These are phyloP conservation scores for Phytopythium cucurbitacearum DNA, from an alignment of 352 stramenopile species.

Conservation along the genomic window DNA sequence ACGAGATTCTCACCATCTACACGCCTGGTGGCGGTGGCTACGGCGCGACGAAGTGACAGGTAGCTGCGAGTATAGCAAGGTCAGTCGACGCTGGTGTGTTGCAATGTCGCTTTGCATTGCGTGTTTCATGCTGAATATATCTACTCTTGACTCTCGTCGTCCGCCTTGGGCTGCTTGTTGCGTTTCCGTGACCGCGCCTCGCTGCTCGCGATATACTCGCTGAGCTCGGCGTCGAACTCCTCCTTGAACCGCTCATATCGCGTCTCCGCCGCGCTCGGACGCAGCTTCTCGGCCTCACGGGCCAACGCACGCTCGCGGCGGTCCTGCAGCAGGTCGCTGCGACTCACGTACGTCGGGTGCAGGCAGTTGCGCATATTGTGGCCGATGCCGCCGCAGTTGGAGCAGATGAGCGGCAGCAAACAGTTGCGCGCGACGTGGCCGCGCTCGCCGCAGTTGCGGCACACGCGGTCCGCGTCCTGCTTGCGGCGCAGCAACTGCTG, in stretches of 20 bases:
- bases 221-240: slow-evolving; percentile 58
- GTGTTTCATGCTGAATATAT: no score
- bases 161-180: neutral
- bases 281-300: slow-evolving; percentile 7
- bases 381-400: slow-evolving; percentile 69
- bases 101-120: no score
- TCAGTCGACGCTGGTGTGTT: slow-evolving; percentile 1
- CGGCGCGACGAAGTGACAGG: slow-evolving; percentile 33
- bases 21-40: slow-evolving; percentile 97
- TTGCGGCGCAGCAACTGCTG: slow-evolving; percentile 53
- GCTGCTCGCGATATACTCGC: slow-evolving; percentile 38
- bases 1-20: slow-evolving; percentile 94
- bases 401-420: slow-evolving; percentile 70
- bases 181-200: slow-evolving; percentile 9
- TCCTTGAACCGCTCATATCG: slow-evolving; percentile 48
- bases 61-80: neutral
- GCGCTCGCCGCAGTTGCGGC: slow-evolving; percentile 70
- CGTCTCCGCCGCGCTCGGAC: slow-evolving; percentile 14
- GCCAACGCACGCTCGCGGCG: neutral
- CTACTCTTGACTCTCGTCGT: no score
- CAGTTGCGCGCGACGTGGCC: slow-evolving; percentile 69
- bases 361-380: slow-evolving; percentile 50
- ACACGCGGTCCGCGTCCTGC: slow-evolving; percentile 57
- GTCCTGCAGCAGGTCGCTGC: slow-evolving; percentile 10
- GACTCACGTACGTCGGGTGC: slow-evolving; percentile 20